Evolutionary conservation across 371 early-diverging fungal species (phyloP).

Genomic region (Haplosporangium sp.): DNA sequence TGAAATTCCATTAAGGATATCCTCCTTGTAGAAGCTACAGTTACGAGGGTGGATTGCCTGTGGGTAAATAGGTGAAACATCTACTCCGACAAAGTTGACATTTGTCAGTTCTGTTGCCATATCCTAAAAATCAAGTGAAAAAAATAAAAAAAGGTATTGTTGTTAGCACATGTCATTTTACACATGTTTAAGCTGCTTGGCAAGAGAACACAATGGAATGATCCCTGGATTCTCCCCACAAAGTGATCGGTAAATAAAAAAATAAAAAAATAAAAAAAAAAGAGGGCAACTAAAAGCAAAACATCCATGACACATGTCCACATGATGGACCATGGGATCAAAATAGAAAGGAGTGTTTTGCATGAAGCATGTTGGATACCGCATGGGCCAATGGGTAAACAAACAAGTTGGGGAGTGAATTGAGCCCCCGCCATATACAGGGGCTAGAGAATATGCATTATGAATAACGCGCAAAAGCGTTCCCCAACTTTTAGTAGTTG

Average conservation of each 20-base stretch:
- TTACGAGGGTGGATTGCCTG: slow-evolving; percentile 52
- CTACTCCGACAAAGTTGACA: slow-evolving; percentile 49
- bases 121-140: slow-evolving; percentile 24
- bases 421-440: slow-evolving; percentile 1
- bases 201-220: background rate
- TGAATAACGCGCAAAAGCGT: too few species aligned
- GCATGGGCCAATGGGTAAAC: background rate
- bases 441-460: background rate
- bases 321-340: background rate
- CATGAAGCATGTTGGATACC: background rate
- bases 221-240: background rate
- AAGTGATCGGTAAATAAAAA: background rate
- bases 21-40: slow-evolving; percentile 36
- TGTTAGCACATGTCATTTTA: slow-evolving; percentile 10
- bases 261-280: slow-evolving; percentile 1
- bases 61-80: slow-evolving; percentile 55
- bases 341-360: background rate
- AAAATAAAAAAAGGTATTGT: background rate
- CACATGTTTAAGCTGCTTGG: background rate
- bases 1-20: slow-evolving; percentile 30
- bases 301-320: background rate
- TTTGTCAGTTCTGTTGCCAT: slow-evolving; percentile 55
- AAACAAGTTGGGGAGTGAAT: background rate
- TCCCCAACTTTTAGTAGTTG: too few species aligned
- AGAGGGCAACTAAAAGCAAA: background rate